Base-by-base conservation (phyloP, 305 asterid species). In the Rubia occidens region DNA sequence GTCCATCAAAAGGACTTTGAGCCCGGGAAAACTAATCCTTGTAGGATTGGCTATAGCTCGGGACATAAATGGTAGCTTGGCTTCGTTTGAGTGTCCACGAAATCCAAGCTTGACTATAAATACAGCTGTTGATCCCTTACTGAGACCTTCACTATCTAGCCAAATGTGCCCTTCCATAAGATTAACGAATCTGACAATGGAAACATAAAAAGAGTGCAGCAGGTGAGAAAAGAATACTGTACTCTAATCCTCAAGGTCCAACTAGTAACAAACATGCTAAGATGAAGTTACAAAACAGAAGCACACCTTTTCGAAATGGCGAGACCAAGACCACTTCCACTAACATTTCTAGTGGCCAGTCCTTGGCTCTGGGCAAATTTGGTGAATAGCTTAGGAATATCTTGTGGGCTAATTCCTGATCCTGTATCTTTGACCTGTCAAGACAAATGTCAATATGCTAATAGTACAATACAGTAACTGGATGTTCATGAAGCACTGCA, bases 161-260 rank as follows among this genome's bases (percentile, higher is more conserved):
- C 95, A 84, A 81, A 95, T 89, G 56, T 91, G 90, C 72, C 99
- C 97, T 69, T 88, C 99, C 97, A 91, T 95, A 73, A 91, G 96
- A 84, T 88, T 89, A 40, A 95, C 95, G 76, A 91, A 91, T 88
- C 99, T 95, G 84, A 42, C 60, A 66, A 55, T 24, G 69, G 55
- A 68, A 77, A 78, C 35, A 60, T 35, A 24, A 26, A 68, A 29
- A 54, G 69, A 67, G 32, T 21, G 56, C 45, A 6, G 15, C 44
- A 49, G 32, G 71, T 67, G 21, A 72, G 58, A 17, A 42, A 24
- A 4, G 6, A 13, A 47, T 43, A 63, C 24, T 56, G 9, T 51
- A 9, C n/a, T 47, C 61, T 60, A 39, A 40, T 39, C 37, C 49
- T 49, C 47, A 67, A 53, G 60, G 56, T 68, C 54, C 37, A 51